Base-by-base conservation (phyloP, 2,329 filamentous ascomycete species). In the Metarhizium robertsii region DNA sequence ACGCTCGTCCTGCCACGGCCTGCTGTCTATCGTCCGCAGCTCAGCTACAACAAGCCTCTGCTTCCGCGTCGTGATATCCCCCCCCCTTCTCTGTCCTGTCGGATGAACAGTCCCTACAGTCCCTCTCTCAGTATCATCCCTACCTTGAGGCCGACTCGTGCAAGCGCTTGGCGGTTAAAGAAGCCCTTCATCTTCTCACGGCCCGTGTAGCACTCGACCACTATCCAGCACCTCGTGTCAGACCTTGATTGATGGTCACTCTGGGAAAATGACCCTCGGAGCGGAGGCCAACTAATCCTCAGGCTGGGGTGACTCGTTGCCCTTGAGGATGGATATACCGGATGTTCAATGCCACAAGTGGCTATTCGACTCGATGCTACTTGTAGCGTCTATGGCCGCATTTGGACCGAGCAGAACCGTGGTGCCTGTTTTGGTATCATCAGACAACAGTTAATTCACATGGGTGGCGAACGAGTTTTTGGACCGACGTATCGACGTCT, bases 81-180 rank as follows among this genome's bases (percentile, higher is more conserved):
- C 86, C 1, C 83, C 84, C 25, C 25, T n/a, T n/a, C n/a, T 2
- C 25, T 25, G 25, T 25, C 6, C 84, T 75, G 63, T 86, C 81
- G 59, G 69, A 69, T 14, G 67, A 69, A 86, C 86, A 90, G 43
- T 74, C 73, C 62, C 86, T 74, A 25, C 80, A 85, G 66, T 90
- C 82, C 66, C 85, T 78, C 71, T 90, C 87, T 74, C 79, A 86
- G 20, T 8, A 90, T 83, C 32, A 74, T 69, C 65, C 88, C 85
- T 3, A 87, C 68, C 63, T 53, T 20, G 20, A 53, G 43, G n/a
- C 43, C 43, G n/a, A 46, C n/a, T 8, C 13, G 2, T 14, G 53
- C 52, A 49, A 87, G 72, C 13, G 71, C 25, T 25, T 25, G 25
- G 25, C 25, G 3, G 25, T 25, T 4, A 25, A 25, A 4, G 25